Conservation (phyloP, 1,284 basidiomycete species). For the Apiotrichum mycotoxinovorans region DNA sequence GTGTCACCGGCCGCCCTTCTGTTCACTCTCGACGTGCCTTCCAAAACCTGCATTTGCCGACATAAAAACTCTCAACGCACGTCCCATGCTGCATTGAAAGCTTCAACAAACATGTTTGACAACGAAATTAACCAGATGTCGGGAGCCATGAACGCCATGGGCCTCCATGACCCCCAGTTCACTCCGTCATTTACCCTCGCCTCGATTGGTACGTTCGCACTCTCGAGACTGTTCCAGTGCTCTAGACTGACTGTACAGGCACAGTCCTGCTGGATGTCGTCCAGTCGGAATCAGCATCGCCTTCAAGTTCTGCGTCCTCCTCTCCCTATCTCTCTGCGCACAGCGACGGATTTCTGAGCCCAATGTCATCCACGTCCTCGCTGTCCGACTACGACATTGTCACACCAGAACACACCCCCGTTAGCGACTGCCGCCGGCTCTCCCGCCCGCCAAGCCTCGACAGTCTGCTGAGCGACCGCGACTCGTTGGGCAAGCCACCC, state of each 20-base stretch:
- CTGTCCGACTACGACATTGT: neutral
- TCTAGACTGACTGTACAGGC: neutral
- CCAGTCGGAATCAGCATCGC: neutral
- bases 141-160: neutral
- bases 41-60: too few species aligned
- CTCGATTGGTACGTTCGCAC: neutral
- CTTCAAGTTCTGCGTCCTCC: neutral
- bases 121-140: neutral
- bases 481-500: neutral
- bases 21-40: too few species aligned
- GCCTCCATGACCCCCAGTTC: neutral
- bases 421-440: neutral
- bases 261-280: slow-evolving; percentile 9
- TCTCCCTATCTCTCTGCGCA: neutral
- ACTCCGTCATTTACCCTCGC: neutral
- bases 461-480: neutral
- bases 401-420: neutral
- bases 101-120: neutral
- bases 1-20: too few species aligned
- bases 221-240: neutral
- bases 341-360: neutral
- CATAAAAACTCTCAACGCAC: too few species aligned
- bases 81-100: too few species aligned
- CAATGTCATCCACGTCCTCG: neutral
- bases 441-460: neutral